Evolutionary conservation across 164 flowering plant genomes (phyloP), one percentile per base, ranked within the genome.

Genomic region (Akebia trifoliata): DNA sequence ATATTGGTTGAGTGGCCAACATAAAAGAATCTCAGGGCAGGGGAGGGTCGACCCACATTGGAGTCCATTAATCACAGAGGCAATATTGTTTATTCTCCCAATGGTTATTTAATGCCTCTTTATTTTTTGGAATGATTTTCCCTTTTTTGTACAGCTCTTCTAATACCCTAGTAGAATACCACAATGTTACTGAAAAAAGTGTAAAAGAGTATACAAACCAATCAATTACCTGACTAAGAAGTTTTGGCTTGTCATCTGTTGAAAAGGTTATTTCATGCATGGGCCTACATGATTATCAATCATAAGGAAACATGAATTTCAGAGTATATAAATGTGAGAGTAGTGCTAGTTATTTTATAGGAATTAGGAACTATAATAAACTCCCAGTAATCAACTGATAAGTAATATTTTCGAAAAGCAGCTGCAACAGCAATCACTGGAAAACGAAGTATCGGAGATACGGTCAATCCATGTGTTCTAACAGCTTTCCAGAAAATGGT

Each of bases 211-310:
- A 10, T 21, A 35, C 20, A 6, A 25, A 32, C 30, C 22, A 28
- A 22, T 9, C 36, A 42, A 56, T 25, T 60, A 72, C 75, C 72
- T 68, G 75, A 57, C 75, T 72, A 17, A 72, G 72, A 21, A 72
- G 69, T 54, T 72, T 72, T 47, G 75, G 75, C 64, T 58, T 72
- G 62, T 72, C 75, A 64, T 67, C 66, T 36, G 72, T 57, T 57
- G 75, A 72, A 54, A 72, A 72, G 18, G 75, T 72, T 59, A 72
- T 64, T 53, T 72, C 75, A 64, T 72, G 75, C 75, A 72, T 60
- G 39, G 72, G 66, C 60, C 75, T 72, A 61, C 65, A 82, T 53
- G 49, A 61, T 42, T 24, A 36, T 28, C 53, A 52, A 40, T 24
- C 22, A 24, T 24, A 17, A 10, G 24, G 35, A 59, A 25, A 37